phyloP scores from a whole-genome alignment of 1,284 basidiomycete species.

The Moesziomyces aphidis region DNA sequence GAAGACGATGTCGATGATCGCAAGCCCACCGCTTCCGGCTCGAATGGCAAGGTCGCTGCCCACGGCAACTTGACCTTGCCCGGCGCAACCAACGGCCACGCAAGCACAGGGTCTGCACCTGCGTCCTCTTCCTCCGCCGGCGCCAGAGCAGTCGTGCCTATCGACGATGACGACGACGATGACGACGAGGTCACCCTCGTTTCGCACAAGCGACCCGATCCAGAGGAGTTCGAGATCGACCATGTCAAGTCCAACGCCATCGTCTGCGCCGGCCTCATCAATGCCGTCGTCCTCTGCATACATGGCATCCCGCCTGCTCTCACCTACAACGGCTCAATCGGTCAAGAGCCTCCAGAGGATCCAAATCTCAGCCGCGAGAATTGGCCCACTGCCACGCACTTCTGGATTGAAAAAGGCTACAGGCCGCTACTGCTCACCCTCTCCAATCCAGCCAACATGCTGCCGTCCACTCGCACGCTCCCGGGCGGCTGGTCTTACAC shows the following conservation, averaged over 20 bases:
- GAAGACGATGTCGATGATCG: slow-evolving; percentile 31
- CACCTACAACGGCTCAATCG: slow-evolving; percentile 25
- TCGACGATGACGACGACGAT: slow-evolving; percentile 38
- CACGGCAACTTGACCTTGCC: not conserved
- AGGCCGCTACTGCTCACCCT: slow-evolving; percentile 52
- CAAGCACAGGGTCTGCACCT: not conserved
- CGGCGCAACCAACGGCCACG: not conserved
- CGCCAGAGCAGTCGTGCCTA: not conserved
- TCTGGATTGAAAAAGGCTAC: slow-evolving; percentile 58
- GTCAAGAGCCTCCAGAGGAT: slow-evolving; percentile 38
- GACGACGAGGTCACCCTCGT: slow-evolving; percentile 58
- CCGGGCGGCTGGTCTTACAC: slow-evolving; percentile 32
- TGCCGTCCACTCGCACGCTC: slow-evolving; percentile 9
- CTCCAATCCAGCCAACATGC: slow-evolving; percentile 16
- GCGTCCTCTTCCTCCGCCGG: not conserved
- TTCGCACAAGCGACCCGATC: slow-evolving; percentile 23
- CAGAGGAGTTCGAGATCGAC: slow-evolving; percentile 41
- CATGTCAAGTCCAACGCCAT: slow-evolving; percentile 43
- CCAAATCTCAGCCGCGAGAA: slow-evolving; percentile 31
- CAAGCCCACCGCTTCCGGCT: slow-evolving; percentile 1
- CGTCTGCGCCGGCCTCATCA: slow-evolving; percentile 62
- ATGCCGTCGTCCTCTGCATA: slow-evolving; percentile 57
- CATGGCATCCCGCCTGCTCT: slow-evolving; percentile 54
- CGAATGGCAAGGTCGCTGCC: not conserved
- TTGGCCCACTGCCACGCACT: slow-evolving; percentile 44